Base-by-base conservation (phyloP, 495 filamentous ascomycete genomes). In the Venustampulla echinocandica region DNA sequence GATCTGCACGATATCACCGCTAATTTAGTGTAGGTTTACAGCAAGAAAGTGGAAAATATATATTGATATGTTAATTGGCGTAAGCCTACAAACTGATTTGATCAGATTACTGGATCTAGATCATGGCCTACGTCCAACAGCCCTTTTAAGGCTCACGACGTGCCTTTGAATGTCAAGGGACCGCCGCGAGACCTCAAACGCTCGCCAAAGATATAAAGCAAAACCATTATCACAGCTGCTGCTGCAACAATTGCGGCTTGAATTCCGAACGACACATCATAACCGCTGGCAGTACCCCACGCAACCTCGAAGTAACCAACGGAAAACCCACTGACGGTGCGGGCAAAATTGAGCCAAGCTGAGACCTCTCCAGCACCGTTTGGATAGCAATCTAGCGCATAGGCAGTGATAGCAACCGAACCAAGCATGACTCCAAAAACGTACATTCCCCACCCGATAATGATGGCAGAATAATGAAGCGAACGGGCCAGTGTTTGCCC, bases 391-490 rank as follows among this genome's bases (percentile, higher is more conserved):
- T 51, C 42, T 13, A 51, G 20, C 1, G 34, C 32, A 34, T 51
- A 51, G 1, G 48, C 34, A 3, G 34, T 46, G 23, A 41, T 40
- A 19, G 42, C 41, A 17, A 37, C 30, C 6, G 46, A 42, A 1
- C 4, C 23, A 1, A 42, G 3, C 37, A 49, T 49, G 20, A 34
- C 66, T 0, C 72, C 74, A 42, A 69, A 66, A 13, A 66, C 61
- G 41, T 69, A 70, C 2, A 68, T 52, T 1, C 64, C 74, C 65
- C 64, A 65, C 7, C 61, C 66, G 15, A 77, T 46, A 2, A 66
- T 63, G 2, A 65, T 56, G 3, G 69, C 61, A 60, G 72, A 68
- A 47, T 69, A 76, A 51, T 75, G 72, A 40, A 64, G 69, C 1
- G 56, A 52, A 13, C 63, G 47, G 36, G 73, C 58, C 0, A 76